Evolutionary conservation across 2,329 filamentous ascomycete genomes (phyloP).

Genomic region (Cryoendolithus antarcticus): DNA sequence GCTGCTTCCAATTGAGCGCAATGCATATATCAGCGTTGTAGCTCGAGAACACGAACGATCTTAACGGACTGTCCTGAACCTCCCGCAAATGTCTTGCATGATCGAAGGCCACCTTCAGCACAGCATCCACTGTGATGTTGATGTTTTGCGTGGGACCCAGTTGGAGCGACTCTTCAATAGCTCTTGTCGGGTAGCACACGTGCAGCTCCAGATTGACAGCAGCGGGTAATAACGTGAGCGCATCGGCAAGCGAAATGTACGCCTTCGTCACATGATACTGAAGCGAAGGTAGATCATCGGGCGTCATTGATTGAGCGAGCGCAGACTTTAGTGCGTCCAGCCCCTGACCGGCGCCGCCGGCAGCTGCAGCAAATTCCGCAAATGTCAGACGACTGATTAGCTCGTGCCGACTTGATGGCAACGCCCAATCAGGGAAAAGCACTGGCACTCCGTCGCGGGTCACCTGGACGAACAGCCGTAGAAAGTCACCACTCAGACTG

Average conservation of each 20-base stretch:
- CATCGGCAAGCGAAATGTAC: slow-evolving; percentile 68
- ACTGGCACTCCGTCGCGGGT: slow-evolving; percentile 81
- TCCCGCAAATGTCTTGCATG: slow-evolving; percentile 63
- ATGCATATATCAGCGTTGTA: slow-evolving; percentile 86
- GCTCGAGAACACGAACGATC: slow-evolving; percentile 87
- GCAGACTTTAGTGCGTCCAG: slow-evolving; percentile 16
- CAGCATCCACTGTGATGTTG: slow-evolving; percentile 73
- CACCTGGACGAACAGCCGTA: slow-evolving; percentile 81
- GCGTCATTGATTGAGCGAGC: slow-evolving; percentile 15
- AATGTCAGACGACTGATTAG: slow-evolving; percentile 69
- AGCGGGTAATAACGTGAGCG: slow-evolving; percentile 60
- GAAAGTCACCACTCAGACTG: slow-evolving; percentile 89
- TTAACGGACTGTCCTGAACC: slow-evolving; percentile 56
- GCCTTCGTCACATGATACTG: slow-evolving; percentile 59
- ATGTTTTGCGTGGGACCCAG: slow-evolving; percentile 68
- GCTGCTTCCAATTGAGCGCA: slow-evolving; percentile 97
- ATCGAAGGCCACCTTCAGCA: slow-evolving; percentile 78
- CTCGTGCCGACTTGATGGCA: slow-evolving; percentile 43
- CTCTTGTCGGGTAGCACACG: slow-evolving; percentile 66
- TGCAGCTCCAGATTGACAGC: slow-evolving; percentile 87
- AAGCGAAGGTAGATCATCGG: slow-evolving; percentile 45
- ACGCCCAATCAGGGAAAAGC: slow-evolving; percentile 74
- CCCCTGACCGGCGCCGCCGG: slow-evolving; percentile 16
- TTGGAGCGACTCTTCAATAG: slow-evolving; percentile 58
- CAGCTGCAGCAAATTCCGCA: slow-evolving; percentile 51